Base-by-base conservation (phyloP, 176 grass and related monocot species). In the Oryza longistaminata region DNA sequence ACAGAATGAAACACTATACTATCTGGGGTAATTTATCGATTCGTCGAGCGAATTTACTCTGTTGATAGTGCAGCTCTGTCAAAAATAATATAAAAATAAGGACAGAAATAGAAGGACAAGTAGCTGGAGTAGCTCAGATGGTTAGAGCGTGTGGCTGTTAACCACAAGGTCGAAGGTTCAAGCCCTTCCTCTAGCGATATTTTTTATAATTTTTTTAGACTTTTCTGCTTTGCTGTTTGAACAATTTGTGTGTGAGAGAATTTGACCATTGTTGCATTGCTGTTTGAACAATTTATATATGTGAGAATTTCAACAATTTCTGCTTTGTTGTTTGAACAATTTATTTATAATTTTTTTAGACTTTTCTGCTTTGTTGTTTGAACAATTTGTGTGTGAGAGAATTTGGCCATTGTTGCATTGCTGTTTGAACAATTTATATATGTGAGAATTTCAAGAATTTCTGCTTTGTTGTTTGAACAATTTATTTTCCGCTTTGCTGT, bases 71-170 rank as follows among this genome's bases (percentile, higher is more conserved):
- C 1, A 43, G 2, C 2, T 43, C 8, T 43, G 0, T 42, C 0
- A 42, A 1, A 42, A 42, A 42, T 0, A 9, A 1, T 9, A 42
- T 42, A 1, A 1, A 42, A 13, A 48, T 35, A 35, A 4, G 45
- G 9, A 48, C 12, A 48, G 11, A 14, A 49, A 49, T 2, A 0
- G 0, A 49, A 14, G 0, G 10, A 1, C 15, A 52, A 2, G 1
- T 3, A 82, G 95, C 90, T 97, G 86, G 92, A 90, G 10, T 97
- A 97, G 94, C 90, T 97, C 90, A 94, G 94, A 87, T 85, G 90
- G 92, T 92, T 89, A 92, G 90, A 94, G 90, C 81, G 92, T 94
- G 88, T 97, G 88, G 92, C 90, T 92, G 92, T 97, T 97, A 97
- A 94, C 94, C 90, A 89, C 80, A 92, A 97, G 92, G 94, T 94